Evolutionary conservation across 192 early-diverging fungal species (phyloP), one percentile per base, ranked within the genome.

Genomic region (Ramicandelaber brevisporus): DNA sequence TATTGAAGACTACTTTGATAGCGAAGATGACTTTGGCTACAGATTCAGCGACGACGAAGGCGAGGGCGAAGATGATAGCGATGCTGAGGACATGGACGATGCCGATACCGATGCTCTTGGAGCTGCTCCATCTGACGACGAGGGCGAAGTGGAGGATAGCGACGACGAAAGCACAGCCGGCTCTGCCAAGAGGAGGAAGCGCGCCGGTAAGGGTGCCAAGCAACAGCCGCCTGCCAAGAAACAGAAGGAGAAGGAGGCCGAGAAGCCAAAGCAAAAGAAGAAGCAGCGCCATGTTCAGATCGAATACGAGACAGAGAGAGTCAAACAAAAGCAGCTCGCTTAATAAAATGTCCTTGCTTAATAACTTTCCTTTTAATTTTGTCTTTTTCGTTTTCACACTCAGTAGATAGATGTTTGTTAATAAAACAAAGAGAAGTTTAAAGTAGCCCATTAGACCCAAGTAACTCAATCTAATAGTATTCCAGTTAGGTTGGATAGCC

Each of bases 21-120:
- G 43, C 34, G 34, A 43, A 33, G 51, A 62, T n/a, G n/a, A n/a
- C 24, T 11, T 25, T 9, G 29, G 39, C 18, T 55, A 50, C 13
- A 70, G 68, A 33, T 64, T 53, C 37, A 53, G 63, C 31, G 67
- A 62, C 31, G 44, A 57, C n/a, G 57, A 64, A 34, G 57, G 58
- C 31, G 65, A 68, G 35, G 62, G 48, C 10, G 68, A 71, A 9
- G 49, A 48, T 1, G 41, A 48, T 24, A 23, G 27, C 16, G 37
- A 40, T 5, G 36, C 42, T 11, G 68, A 74, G 25, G 69, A 68
- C 17, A 59, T 73, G 29, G 68, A 61, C 26, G 65, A 61, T 21
- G 49, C 52, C 23, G 56, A 65, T 31, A 41, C 45, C 10, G 55
- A 57, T 4, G 50, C 46, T 11, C 52, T 56, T 13, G 53, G 44